phyloP scores from a whole-genome alignment of 176 grass and related monocot genomes.

The Typha latifolia region DNA sequence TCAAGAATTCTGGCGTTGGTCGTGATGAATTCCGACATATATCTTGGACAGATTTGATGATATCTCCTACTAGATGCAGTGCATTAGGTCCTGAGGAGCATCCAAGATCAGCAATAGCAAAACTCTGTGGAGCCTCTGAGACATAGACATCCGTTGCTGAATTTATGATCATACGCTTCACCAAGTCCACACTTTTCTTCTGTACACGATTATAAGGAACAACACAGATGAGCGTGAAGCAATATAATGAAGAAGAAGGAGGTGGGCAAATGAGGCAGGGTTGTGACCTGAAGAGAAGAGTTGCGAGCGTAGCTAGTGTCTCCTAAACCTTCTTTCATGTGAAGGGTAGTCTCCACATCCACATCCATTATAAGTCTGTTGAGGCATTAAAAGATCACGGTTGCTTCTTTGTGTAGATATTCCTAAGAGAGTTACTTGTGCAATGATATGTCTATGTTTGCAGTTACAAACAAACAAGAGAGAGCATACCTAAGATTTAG shows the following conservation, averaged over 20 bases:
- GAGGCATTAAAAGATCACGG: too few species aligned
- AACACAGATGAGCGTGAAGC: too few species aligned
- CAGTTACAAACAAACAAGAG: too few species aligned
- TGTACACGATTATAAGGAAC: constrained; percentile 3
- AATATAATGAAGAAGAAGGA: not conserved
- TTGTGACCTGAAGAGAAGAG: constrained; percentile 70
- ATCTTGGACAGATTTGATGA: constrained; percentile 43
- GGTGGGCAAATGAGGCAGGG: too few species aligned
- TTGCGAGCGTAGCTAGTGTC: constrained; percentile 95
- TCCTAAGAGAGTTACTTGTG: too few species aligned
- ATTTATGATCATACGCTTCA: constrained; percentile 58
- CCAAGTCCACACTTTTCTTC: constrained; percentile 60
- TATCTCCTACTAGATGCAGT: constrained; percentile 54
- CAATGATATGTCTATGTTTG: too few species aligned
- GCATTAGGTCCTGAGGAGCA: constrained; percentile 92
- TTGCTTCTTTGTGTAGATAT: too few species aligned
- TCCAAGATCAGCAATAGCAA: constrained; percentile 77
- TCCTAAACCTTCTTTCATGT: constrained; percentile 82
- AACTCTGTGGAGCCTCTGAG: constrained; percentile 50
- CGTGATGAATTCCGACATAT: constrained; percentile 33
- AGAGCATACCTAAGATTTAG: too few species aligned
- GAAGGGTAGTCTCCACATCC: constrained; percentile 83
- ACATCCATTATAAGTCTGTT: constrained; percentile 12
- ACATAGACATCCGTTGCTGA: constrained; percentile 48
- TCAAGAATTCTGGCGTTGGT: constrained; percentile 66